These are phyloP conservation scores for Gyrodon lividus DNA, from an alignment of 768 basidiomycete genomes.

Conservation along the genomic window DNA sequence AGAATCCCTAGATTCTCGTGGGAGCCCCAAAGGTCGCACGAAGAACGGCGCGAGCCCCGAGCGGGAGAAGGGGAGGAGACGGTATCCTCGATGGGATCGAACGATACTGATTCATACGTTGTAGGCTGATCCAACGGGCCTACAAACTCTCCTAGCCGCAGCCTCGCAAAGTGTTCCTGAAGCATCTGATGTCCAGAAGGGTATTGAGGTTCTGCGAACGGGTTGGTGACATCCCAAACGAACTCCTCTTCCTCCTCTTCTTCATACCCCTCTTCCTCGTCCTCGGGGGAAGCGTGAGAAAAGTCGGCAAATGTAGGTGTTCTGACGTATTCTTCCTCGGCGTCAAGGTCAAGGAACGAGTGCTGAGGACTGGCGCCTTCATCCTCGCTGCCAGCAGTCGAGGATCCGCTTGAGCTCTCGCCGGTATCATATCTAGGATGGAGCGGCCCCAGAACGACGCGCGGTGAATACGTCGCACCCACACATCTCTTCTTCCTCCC, in stretches of 20 bases:
- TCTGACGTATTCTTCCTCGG: neutral
- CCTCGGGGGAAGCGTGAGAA: neutral
- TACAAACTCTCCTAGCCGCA: neutral
- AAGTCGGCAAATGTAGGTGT: neutral
- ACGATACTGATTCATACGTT: neutral
- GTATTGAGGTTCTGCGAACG: constrained; percentile 9
- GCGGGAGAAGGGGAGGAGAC: neutral
- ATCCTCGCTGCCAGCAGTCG: neutral
- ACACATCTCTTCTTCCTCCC: constrained; percentile 4
- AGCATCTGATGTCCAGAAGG: neutral
- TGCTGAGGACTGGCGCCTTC: neutral
- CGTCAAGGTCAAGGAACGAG: constrained; percentile 1
- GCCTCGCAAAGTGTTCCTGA: neutral
- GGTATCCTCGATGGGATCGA: neutral
- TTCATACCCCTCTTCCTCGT: neutral
- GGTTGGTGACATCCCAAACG: constrained; percentile 17
- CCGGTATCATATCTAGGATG: neutral
- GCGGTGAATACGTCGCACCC: neutral
- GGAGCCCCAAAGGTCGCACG: neutral
- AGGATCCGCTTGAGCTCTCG: neutral
- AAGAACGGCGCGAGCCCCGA: neutral
- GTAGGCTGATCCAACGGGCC: constrained; percentile 2
- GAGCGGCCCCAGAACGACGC: constrained; percentile 1
- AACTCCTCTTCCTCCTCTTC: constrained; percentile 1
- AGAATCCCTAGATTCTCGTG: neutral